Conservation (phyloP, 768 basidiomycete species). For the Tulasnella sp. region DNA sequence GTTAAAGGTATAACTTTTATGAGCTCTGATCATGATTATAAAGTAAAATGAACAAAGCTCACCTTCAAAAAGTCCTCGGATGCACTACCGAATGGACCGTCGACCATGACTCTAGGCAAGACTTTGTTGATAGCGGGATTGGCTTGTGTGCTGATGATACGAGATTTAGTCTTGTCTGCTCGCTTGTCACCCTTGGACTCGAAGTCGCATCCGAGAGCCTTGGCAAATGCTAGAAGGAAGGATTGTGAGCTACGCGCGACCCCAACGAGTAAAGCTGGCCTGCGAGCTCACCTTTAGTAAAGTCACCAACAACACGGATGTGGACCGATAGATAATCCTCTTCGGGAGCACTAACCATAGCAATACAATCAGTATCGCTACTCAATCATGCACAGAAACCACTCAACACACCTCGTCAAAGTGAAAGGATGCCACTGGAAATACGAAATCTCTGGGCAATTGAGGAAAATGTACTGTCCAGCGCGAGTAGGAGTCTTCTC, state of each 20-base stretch:
- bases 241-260: no score
- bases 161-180: conserved; percentile 38
- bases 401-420: conserved; percentile 50
- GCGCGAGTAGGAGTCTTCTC: conserved; percentile 73
- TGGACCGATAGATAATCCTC: conserved; percentile 93
- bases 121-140: conserved; percentile 54
- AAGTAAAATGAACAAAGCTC: not conserved
- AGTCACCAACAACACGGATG: conserved; percentile 85
- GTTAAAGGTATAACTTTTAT: not conserved
- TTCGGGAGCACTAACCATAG: conserved; percentile 58
- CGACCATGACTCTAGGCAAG: conserved; percentile 88
- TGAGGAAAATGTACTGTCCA: conserved; percentile 88
- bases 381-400: not conserved
- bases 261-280: no score
- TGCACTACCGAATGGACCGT: conserved; percentile 89
- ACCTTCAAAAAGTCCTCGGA: conserved; percentile 77
- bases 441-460: conserved; percentile 82
- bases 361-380: conserved; percentile 2
- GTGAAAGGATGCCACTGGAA: conserved; percentile 99
- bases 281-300: conserved; percentile 45
- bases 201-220: conserved; percentile 6
- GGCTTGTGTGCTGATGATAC: conserved; percentile 44
- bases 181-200: conserved; percentile 2
- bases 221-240: conserved; percentile 11
- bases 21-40: not conserved